Evolutionary conservation across 768 basidiomycete species (phyloP), one percentile per base, ranked within the genome.

Genomic region (Lentinula lateritia): DNA sequence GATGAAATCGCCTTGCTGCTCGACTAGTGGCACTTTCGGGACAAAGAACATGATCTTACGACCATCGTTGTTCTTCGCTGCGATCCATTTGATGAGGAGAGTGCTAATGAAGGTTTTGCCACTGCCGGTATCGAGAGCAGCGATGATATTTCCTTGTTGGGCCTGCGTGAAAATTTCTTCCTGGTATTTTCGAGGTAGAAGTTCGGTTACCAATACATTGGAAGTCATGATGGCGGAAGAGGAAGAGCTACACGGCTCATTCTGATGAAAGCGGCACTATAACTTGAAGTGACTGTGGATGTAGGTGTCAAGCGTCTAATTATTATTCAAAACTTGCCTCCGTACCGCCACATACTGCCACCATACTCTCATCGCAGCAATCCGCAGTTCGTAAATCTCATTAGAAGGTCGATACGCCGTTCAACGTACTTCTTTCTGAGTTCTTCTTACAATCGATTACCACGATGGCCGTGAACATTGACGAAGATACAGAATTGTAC

Each of bases 401-500:
- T 28, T 28, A 28, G 28, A 28, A 28, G 28, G 28, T 28, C 3
- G 0, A 41, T 41, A 12, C 5, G 4, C 15, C 39, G 15, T 10
- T 41, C 39, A 15, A 15, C 39, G 39, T 15, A 6, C 12, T 9
- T 48, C 28, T 38, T 5, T 34, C 28, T 28, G 28, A 28, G 28
- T 28, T 28, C 28, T 28, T 28, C 28, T 28, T 28, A 28, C 28
- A 28, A 28, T 41, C 53, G 39, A 55, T 42, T 55, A 36, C 38
- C 16, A 60, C 7, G 41, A 88, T 90, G 88, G 75, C 87, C 6
- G 73, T 89, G 58, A 93, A 95, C 70, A 83, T 90, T 35, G 81
- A 94, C 80, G 91, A 96, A 78, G 95, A 98, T 72, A 96, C 95
- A 2, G 95, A 98, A 83, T 97, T 98, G 95, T 95, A 72, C 74